Base-by-base conservation (phyloP, 108 stramenopile genomes). In the Phaeodactylum tricornutum region DNA sequence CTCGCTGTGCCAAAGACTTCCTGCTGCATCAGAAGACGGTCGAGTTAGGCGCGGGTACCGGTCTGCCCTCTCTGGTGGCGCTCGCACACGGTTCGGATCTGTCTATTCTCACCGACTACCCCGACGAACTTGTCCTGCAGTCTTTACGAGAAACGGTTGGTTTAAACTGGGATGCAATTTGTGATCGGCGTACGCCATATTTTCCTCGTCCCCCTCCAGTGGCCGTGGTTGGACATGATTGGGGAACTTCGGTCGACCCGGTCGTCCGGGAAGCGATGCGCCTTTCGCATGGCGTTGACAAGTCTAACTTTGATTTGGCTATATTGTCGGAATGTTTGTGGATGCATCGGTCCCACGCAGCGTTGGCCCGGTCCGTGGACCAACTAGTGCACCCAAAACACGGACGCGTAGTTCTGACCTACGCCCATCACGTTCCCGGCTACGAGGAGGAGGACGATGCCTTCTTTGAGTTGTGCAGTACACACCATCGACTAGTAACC, bases 181-280 rank as follows among this genome's bases (percentile, higher is more conserved):
- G 16, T 20, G 39, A 41, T 5, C 11, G 12, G 33, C 39, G 39
- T 4, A n/a, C n/a, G n/a, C n/a, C n/a, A n/a, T n/a, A n/a, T n/a
- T n/a, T n/a, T n/a, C n/a, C n/a, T n/a, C n/a, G n/a, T n/a, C n/a
- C n/a, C n/a, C n/a, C n/a, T n/a, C n/a, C n/a, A n/a, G 39, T 41
- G 39, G 39, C 39, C 5, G 39, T 41, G 39, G 4, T 11, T n/a
- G 39, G 39, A 41, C 39, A 41, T 41, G 39, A 41, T 20, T 41
- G 39, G 39, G 39, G 39, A 41, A 11, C 39, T 41, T 41, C 39
- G 14, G 21, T 20, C 6, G 14, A 41, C 16, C 5, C 5, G 16
- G n/a, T n/a, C n/a, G n/a, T n/a, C n/a, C n/a, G n/a, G n/a, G n/a
- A n/a, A n/a, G n/a, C n/a, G n/a, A 5, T 41, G 9, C 5, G 6